Conservation (phyloP, 2,329 filamentous ascomycete genomes). For the Nothophoma quercina region DNA sequence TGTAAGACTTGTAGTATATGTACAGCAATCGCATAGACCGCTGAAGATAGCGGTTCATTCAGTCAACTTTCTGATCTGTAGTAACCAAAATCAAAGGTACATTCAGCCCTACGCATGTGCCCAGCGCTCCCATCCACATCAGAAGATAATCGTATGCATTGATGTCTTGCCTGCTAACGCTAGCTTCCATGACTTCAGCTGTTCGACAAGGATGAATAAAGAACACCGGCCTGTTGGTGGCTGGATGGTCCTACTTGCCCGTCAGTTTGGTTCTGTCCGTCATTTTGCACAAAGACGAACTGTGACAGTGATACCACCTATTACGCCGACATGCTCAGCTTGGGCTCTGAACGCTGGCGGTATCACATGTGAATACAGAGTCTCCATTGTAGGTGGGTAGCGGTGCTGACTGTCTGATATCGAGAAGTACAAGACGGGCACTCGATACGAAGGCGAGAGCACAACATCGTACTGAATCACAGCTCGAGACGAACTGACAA, state of each 20-base stretch:
- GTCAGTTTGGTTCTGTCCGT: constrained; percentile 1
- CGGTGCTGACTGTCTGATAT: constrained; percentile 39
- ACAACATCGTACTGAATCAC: constrained; percentile 52
- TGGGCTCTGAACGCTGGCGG: constrained; percentile 42
- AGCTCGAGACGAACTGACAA: background rate
- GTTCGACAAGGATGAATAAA: constrained; percentile 95
- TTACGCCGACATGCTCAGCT: constrained; percentile 45
- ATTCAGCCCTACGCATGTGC: constrained; percentile 79
- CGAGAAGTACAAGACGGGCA: constrained; percentile 55
- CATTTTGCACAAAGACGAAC: constrained; percentile 29
- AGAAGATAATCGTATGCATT: constrained; percentile 74
- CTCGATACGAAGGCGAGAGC: constrained; percentile 54
- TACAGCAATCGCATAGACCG: constrained; percentile 23
- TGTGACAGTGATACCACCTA: constrained; percentile 50
- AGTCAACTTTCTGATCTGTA: background rate
- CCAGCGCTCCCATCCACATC: constrained; percentile 88
- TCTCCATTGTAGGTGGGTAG: constrained; percentile 41
- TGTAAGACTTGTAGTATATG: constrained; percentile 30
- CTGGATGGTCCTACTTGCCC: constrained; percentile 75
- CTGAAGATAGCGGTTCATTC: background rate
- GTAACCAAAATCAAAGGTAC: constrained; percentile 70
- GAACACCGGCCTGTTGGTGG: constrained; percentile 78
- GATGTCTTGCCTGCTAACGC: constrained; percentile 44
- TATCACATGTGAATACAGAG: constrained; percentile 49
- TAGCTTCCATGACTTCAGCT: constrained; percentile 76